These are phyloP conservation scores for Euptelea pleiosperma DNA, from an alignment of 164 flowering plant genomes.

Conservation along the genomic window DNA sequence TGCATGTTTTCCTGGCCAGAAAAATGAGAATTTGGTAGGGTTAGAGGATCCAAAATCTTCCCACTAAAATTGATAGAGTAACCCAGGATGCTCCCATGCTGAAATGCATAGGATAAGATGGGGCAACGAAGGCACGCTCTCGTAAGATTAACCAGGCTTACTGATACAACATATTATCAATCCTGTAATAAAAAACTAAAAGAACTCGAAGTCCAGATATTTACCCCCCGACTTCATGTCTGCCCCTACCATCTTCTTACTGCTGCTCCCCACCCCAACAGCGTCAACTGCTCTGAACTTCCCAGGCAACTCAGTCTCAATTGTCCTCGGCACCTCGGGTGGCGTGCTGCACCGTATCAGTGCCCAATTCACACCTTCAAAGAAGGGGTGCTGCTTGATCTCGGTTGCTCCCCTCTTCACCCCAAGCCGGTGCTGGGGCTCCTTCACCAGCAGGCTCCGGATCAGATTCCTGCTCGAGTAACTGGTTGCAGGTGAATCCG, in stretches of 20 bases:
- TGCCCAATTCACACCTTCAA: conserved; percentile 87
- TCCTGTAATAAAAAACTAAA: too few relatives aligned
- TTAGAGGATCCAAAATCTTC: too few relatives aligned
- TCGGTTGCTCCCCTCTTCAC: conserved; percentile 87
- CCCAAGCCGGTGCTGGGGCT: conserved; percentile 70
- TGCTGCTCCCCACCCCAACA: conserved; percentile 43
- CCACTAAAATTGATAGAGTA: too few relatives aligned
- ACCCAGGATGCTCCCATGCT: too few relatives aligned
- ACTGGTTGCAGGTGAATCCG: conserved; percentile 67
- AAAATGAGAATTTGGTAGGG: too few relatives aligned
- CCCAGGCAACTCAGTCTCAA: conserved; percentile 46
- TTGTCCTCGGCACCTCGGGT: conserved; percentile 64
- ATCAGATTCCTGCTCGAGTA: conserved; percentile 61
- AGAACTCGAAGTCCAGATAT: conserved; percentile 81
- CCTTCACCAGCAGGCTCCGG: conserved; percentile 69
- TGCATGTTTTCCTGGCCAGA: too few relatives aligned
- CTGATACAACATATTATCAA: too few relatives aligned
- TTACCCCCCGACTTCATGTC: conserved; percentile 58
- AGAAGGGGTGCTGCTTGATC: conserved; percentile 83
- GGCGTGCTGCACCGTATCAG: conserved; percentile 79
- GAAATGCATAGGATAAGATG: too few relatives aligned
- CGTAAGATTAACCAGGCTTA: too few relatives aligned
- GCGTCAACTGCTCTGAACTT: conserved; percentile 45
- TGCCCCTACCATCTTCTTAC: conserved; percentile 49
- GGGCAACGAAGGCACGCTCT: too few relatives aligned